Conservation (phyloP, 2,329 filamentous ascomycete species). For the Sporothrix inflata region DNA sequence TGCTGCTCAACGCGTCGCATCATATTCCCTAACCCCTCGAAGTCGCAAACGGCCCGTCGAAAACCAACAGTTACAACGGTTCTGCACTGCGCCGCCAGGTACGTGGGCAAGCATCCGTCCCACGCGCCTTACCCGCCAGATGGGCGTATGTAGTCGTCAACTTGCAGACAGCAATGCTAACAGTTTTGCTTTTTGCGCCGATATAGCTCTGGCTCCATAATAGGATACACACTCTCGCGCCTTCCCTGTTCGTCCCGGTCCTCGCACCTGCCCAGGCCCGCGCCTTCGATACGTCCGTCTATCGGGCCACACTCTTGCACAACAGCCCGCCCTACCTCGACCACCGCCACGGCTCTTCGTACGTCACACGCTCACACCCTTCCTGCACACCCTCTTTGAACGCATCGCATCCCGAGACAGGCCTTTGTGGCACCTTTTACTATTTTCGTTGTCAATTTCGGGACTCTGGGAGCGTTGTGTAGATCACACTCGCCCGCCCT, state of each 20-base stretch:
- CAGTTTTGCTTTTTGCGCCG: background rate
- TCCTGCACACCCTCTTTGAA: constrained; percentile 3
- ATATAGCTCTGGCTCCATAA: background rate
- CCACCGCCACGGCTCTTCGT: background rate
- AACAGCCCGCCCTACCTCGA: background rate
- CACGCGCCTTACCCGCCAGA: background rate
- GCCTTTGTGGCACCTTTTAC: background rate
- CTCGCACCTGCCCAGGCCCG: constrained; percentile 15
- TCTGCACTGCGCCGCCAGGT: background rate
- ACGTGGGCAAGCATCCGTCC: background rate
- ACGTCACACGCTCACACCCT: constrained; percentile 20
- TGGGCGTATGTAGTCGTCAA: background rate
- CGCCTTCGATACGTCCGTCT: constrained; percentile 11
- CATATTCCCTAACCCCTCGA: background rate
- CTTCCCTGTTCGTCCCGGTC: constrained; percentile 16
- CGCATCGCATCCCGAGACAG: constrained; percentile 11
- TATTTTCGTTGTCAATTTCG: background rate
- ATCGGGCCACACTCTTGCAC: constrained; percentile 10
- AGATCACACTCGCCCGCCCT: constrained; percentile 4
- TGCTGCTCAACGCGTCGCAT: background rate
- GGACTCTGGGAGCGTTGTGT: background rate
- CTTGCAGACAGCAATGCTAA: background rate
- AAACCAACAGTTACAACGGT: background rate
- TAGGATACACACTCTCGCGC: constrained; percentile 2
- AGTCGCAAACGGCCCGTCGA: background rate